These are phyloP conservation scores for Candida methanosorbosa DNA, from an alignment of 805 yeast genomes.

Conservation along the genomic window DNA sequence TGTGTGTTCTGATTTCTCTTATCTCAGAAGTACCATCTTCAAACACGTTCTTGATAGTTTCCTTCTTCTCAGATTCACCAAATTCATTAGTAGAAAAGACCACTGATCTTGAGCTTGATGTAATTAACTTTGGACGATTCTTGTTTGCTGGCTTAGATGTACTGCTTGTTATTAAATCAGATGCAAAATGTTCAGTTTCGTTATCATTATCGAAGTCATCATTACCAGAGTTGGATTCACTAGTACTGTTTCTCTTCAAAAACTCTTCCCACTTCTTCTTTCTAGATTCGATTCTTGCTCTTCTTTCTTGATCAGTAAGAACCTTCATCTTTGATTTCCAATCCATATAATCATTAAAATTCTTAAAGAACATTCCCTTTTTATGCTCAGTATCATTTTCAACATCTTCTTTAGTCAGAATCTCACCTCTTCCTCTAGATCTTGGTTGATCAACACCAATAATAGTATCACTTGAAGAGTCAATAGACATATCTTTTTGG, in stretches of 20 bases:
- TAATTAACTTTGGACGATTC: constrained; percentile 16
- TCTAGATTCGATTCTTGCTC: background rate
- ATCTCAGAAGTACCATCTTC: constrained; percentile 35
- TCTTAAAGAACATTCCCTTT: constrained; percentile 54
- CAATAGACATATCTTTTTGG: too few species aligned
- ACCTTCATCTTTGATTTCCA: constrained; percentile 57
- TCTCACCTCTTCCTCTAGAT: too few species aligned
- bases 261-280: constrained; percentile 13
- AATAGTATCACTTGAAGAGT: too few species aligned
- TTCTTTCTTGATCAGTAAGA: constrained; percentile 30
- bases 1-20: constrained; percentile 27
- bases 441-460: too few species aligned
- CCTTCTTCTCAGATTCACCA: constrained; percentile 34
- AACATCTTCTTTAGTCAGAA: constrained; percentile 52
- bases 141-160: constrained; percentile 1
- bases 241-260: too few species aligned
- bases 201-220: too few species aligned
- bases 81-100: constrained; percentile 28
- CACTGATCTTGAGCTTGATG: constrained; percentile 31
- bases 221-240: too few species aligned
- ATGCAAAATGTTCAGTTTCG: constrained; percentile 11
- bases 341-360: constrained; percentile 53
- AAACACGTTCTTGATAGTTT: constrained; percentile 27
- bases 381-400: constrained; percentile 32
- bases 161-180: background rate